Evolutionary conservation across 2,329 filamentous ascomycete genomes (phyloP).

Genomic region (Septoria linicola): DNA sequence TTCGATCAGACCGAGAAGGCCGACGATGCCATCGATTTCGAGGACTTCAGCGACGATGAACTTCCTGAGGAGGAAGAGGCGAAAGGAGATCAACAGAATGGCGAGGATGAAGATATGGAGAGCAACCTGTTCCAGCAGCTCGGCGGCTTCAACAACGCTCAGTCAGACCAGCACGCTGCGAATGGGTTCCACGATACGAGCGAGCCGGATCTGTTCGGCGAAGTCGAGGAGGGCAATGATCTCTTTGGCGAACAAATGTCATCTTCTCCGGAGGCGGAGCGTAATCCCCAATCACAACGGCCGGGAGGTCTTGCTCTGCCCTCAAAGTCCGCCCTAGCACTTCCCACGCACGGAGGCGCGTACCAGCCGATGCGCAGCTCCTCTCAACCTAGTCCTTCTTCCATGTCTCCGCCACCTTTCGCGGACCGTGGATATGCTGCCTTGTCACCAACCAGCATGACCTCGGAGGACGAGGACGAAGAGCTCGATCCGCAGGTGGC

Average conservation of each 20-base stretch:
- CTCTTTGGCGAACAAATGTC: constrained; percentile 40
- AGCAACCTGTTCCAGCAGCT: constrained; percentile 12
- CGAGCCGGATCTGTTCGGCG: constrained; percentile 66
- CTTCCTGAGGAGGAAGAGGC: constrained; percentile 73
- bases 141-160: constrained; percentile 18
- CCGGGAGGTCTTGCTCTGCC: constrained; percentile 35
- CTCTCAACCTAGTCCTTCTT: constrained; percentile 23
- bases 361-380: constrained; percentile 11
- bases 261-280: constrained; percentile 33
- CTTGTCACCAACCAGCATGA: constrained; percentile 27
- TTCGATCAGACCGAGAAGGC: constrained; percentile 70
- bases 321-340: constrained; percentile 32
- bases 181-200: constrained; percentile 30
- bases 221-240: constrained; percentile 48
- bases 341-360: constrained; percentile 25
- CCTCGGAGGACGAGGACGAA: constrained; percentile 31
- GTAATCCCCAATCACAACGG: constrained; percentile 23
- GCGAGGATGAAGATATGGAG: constrained; percentile 19
- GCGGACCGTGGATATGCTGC: constrained; percentile 27
- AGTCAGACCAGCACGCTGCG: constrained; percentile 15
- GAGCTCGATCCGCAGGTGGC: constrained; percentile 25
- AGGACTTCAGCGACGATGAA: constrained; percentile 89
- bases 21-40: constrained; percentile 86
- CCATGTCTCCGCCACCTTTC: constrained; percentile 31
- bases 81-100: constrained; percentile 24